Conservation (phyloP, 192 early-diverging fungal genomes). For the Coemansia sp. region DNA sequence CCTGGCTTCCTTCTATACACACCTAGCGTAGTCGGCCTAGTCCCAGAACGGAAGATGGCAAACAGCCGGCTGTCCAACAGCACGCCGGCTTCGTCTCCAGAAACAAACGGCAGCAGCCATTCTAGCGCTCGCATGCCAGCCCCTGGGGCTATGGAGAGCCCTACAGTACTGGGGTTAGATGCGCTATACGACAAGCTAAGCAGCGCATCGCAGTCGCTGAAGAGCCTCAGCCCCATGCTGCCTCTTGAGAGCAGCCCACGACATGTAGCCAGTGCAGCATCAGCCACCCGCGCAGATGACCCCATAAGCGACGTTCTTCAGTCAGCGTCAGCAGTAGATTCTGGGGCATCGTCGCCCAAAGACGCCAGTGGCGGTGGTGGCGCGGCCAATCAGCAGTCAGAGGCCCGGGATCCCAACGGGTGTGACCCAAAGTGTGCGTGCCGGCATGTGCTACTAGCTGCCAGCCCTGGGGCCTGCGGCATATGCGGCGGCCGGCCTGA, state of each 20-base stretch:
- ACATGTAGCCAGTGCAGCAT: not conserved
- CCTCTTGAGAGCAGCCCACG: constrained; percentile 7
- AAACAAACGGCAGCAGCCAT: constrained; percentile 9
- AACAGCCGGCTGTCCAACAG: constrained; percentile 11
- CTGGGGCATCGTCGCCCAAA: constrained; percentile 32
- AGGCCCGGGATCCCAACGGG: constrained; percentile 9
- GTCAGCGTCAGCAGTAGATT: constrained; percentile 10
- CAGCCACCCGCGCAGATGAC: constrained; percentile 14
- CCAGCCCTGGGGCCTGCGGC: constrained; percentile 45
- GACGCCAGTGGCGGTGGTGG: constrained; percentile 8
- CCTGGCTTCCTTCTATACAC: constrained; percentile 37
- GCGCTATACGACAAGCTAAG: constrained; percentile 40
- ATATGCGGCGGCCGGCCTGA: constrained; percentile 36
- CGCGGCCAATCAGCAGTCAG: constrained; percentile 6
- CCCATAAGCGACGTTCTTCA: not conserved
- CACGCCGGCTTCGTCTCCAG: constrained; percentile 10
- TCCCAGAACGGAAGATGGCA: constrained; percentile 28
- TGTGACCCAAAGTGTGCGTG: constrained; percentile 44
- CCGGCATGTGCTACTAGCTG: constrained; percentile 33
- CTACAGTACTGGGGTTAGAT: constrained; percentile 39
- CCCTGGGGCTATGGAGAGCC: constrained; percentile 4
- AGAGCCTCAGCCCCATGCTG: constrained; percentile 29
- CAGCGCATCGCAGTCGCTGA: constrained; percentile 40
- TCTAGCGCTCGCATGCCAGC: not conserved
- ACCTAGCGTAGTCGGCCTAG: constrained; percentile 18